These are phyloP conservation scores for Trichoderma koningii DNA, from an alignment of 2,329 filamentous ascomycete species.

Conservation along the genomic window DNA sequence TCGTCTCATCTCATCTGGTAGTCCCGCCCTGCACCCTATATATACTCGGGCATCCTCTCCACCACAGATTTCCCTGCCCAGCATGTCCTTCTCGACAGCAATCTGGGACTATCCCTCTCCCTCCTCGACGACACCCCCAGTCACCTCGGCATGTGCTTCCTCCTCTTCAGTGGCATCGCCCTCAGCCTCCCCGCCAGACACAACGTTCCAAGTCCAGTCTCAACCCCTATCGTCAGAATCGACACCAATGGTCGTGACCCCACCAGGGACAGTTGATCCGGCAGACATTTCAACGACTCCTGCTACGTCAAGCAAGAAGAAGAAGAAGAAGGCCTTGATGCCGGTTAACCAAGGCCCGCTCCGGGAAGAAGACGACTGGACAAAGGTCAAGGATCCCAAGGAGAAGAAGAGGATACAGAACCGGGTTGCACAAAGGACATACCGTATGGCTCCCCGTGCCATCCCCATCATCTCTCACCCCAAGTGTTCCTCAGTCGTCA, in stretches of 20 bases:
- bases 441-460: constrained; percentile 34
- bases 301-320: constrained; percentile 23
- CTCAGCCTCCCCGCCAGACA: constrained; percentile 13
- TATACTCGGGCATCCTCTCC: neutral
- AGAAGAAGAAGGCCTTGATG: constrained; percentile 21
- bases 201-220: constrained; percentile 10
- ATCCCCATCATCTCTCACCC: neutral
- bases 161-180: constrained; percentile 20
- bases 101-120: constrained; percentile 27
- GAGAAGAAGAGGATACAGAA: constrained; percentile 41
- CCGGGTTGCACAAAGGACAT: constrained; percentile 38
- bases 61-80: neutral
- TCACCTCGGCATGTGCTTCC: constrained; percentile 15
- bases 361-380: constrained; percentile 37
- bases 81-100: constrained; percentile 25
- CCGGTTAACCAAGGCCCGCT: constrained; percentile 27
- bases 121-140: constrained; percentile 9
- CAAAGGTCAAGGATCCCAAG: constrained; percentile 36
- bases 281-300: constrained; percentile 18
- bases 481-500: neutral
- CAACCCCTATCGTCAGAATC: neutral
- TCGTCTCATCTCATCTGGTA: neutral
- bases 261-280: constrained; percentile 8
- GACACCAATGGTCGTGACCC: neutral
- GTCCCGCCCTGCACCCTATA: neutral